Percentiles rank a stretch among this genome's conserved stretches.
phyloP scores from a whole-genome alignment of 768 basidiomycete species.

The Serendipita sp. region DNA sequence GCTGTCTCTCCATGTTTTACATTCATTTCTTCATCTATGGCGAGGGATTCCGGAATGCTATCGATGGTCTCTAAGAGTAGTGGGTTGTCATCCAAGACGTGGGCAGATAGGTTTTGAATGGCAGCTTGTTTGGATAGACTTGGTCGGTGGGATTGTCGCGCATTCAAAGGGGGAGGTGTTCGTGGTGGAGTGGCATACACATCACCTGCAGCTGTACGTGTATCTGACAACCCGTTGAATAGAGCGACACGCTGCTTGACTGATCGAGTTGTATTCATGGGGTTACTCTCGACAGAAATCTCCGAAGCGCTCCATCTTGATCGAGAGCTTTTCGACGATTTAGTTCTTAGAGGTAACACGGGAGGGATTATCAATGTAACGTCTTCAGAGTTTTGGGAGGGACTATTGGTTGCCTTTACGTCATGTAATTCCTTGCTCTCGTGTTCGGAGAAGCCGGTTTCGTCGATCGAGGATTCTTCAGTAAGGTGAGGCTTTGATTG shows the following conservation, averaged over 20 bases:
- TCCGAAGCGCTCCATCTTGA: background rate
- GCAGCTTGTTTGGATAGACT: background rate
- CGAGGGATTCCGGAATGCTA: no score
- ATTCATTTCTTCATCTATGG: no score
- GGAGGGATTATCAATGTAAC: background rate
- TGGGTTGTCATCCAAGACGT: no score
- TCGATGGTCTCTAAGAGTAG: no score
- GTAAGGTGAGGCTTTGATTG: background rate
- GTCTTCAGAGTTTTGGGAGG: background rate
- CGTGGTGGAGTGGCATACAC: background rate
- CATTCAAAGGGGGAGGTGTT: background rate
- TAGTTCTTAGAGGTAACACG: background rate
- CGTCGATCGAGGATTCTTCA: background rate
- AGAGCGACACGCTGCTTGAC: background rate
- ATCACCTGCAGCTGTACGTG: background rate
- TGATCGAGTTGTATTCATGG: background rate
- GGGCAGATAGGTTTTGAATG: background rate
- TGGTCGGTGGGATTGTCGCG: background rate
- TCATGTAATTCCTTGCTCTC: background rate
- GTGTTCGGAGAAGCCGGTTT: background rate
- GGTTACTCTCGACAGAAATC: background rate
- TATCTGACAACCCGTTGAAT: background rate
- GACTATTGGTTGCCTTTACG: background rate
- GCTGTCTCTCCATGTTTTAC: no score
- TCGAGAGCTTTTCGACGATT: background rate